phyloP scores from a whole-genome alignment of 257 asterid genomes.

The Fraxinus anomala region DNA sequence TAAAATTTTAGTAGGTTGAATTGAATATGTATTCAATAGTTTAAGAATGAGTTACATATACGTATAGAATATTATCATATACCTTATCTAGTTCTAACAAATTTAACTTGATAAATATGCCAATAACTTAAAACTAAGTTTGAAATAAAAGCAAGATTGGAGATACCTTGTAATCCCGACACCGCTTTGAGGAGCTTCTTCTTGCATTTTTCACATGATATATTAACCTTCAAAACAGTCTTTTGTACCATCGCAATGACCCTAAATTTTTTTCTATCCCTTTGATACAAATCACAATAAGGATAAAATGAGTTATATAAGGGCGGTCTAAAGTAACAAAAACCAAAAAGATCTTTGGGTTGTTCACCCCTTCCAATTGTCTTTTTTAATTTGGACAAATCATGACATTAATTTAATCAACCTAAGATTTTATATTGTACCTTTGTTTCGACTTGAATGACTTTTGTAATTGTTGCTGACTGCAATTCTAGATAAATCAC shows the following conservation, averaged over 20 bases:
- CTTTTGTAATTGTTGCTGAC: slow-evolving; percentile 12
- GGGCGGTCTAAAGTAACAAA: not conserved
- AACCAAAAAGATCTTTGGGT: slow-evolving; percentile 23
- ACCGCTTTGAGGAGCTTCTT: slow-evolving; percentile 50
- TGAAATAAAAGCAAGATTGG: not conserved
- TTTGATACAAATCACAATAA: not conserved
- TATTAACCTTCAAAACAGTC: slow-evolving; percentile 53
- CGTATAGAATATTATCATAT: no score
- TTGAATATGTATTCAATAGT: no score
- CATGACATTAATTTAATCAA: slow-evolving; percentile 6
- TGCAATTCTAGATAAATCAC: slow-evolving; percentile 2
- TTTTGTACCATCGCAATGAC: slow-evolving; percentile 41
- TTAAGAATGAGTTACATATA: no score
- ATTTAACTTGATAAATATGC: not conserved
- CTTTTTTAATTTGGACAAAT: slow-evolving; percentile 11
- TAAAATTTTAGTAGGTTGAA: no score
- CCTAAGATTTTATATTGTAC: not conserved
- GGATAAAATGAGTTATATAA: not conserved
- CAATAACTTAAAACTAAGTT: no score
- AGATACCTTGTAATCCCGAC: slow-evolving; percentile 46
- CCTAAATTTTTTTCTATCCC: not conserved
- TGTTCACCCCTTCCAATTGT: slow-evolving; percentile 39
- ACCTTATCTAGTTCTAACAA: no score
- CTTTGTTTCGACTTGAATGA: not conserved
- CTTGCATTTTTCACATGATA: slow-evolving; percentile 56